Conservation (phyloP, 345 rosid species). For the Acer saccharum region DNA sequence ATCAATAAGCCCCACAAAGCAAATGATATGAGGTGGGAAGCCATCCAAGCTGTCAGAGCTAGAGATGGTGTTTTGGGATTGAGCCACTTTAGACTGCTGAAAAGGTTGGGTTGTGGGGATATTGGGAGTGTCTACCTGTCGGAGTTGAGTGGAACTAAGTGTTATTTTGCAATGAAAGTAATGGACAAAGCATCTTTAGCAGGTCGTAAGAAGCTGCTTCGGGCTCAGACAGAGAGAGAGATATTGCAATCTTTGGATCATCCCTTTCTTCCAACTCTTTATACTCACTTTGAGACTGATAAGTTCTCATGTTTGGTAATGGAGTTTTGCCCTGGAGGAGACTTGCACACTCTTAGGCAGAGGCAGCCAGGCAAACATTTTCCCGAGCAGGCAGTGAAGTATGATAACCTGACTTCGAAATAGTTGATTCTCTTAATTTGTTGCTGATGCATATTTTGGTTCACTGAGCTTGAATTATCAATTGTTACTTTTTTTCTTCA, state of each 20-base stretch:
- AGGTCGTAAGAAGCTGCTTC: slow-evolving; percentile 82
- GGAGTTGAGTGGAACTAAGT: slow-evolving; percentile 83
- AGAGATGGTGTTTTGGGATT: slow-evolving; percentile 75
- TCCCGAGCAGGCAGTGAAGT: slow-evolving; percentile 90
- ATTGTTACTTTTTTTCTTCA: neutral
- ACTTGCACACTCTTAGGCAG: slow-evolving; percentile 90
- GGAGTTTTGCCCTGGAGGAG: slow-evolving; percentile 97
- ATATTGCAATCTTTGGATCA: slow-evolving; percentile 86
- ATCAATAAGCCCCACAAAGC: slow-evolving; percentile 88
- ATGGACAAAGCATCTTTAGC: slow-evolving; percentile 95
- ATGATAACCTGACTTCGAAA: slow-evolving; percentile 36
- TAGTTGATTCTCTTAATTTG: slow-evolving; percentile 13
- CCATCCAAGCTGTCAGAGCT: slow-evolving; percentile 74
- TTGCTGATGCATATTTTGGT: slow-evolving; percentile 12
- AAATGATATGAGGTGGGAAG: slow-evolving; percentile 93
- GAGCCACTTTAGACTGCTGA: slow-evolving; percentile 80
- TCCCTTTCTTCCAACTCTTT: slow-evolving; percentile 90
- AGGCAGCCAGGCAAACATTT: slow-evolving; percentile 90
- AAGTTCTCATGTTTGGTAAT: slow-evolving; percentile 90
- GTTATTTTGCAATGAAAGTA: slow-evolving; percentile 92
- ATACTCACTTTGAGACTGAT: slow-evolving; percentile 88
- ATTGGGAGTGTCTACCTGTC: slow-evolving; percentile 93
- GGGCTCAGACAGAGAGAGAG: slow-evolving; percentile 95
- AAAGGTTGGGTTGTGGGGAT: slow-evolving; percentile 92
- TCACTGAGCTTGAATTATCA: neutral